Conservation (phyloP, 2,329 filamentous ascomycete species). For the Talaromyces sp. region DNA sequence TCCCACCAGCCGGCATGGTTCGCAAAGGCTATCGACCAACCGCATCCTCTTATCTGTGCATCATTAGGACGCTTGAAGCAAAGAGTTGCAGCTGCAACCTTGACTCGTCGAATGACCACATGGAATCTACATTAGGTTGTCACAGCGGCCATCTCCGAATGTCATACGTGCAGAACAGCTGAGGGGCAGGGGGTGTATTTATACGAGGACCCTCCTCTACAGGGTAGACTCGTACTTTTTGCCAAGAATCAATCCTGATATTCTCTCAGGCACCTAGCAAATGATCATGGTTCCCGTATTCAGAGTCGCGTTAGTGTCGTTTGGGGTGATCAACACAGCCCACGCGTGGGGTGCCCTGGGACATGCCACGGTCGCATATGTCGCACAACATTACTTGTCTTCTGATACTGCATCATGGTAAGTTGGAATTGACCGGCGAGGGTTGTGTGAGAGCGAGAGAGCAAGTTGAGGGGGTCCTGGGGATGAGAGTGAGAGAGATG, state of each 20-base stretch:
- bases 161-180: not conserved
- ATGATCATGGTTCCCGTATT: conserved; percentile 17
- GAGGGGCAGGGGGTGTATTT: not conserved
- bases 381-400: conserved; percentile 54
- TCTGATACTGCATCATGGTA: conserved; percentile 47
- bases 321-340: conserved; percentile 13
- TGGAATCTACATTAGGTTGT: not conserved
- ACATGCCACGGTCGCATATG: conserved; percentile 58
- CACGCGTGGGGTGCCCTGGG: conserved; percentile 57
- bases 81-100: not conserved
- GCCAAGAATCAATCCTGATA: no score
- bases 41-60: conserved; percentile 2
- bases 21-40: not conserved
- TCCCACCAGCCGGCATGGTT: conserved; percentile 4
- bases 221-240: no score
- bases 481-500: no score
- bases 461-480: no score
- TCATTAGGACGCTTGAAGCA: not conserved
- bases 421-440: not conserved
- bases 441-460: no score
- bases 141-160: not conserved
- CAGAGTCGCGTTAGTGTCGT: conserved; percentile 11
- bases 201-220: no score
- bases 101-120: not conserved
- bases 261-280: no score